Evolutionary conservation across 108 stramenopile species (phyloP), one percentile per base, ranked within the genome.

Genomic region (Cylindrotheca closterium): DNA sequence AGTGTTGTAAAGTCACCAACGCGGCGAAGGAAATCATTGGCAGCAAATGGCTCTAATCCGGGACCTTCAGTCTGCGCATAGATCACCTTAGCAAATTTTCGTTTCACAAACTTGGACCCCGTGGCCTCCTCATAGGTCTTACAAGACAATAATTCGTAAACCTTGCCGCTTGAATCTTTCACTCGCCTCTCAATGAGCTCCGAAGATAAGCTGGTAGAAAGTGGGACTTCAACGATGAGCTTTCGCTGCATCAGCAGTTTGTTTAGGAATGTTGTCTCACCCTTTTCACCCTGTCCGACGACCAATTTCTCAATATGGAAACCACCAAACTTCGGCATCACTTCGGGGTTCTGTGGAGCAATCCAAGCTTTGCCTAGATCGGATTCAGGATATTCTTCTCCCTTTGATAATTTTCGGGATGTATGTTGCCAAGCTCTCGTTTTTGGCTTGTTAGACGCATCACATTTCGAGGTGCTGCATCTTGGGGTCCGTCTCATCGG

Each of bases 1-100:
- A 62, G 28, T 12, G 60, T 29, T 0, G 19, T 5, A 51, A 62
- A 62, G 26, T 62, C 49, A 15, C 30, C 60, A 21, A 62, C n/a
- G n/a, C n/a, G n/a, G n/a, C n/a, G n/a, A n/a, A n/a, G n/a, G n/a
- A n/a, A n/a, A n/a, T n/a, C n/a, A n/a, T n/a, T n/a, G n/a, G n/a
- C n/a, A n/a, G n/a, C n/a, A n/a, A n/a, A n/a, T n/a, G n/a, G n/a
- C n/a, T n/a, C n/a, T n/a, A n/a, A n/a, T n/a, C n/a, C n/a, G n/a
- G n/a, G n/a, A n/a, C n/a, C n/a, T 10, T 42, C 37, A 10, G 37
- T 42, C 15, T 15, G 7, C 15, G 37, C 37, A 15, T 42, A 42
- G 10, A 42, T 15, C 7, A 42, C 10, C 15, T 15, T 42, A 10
- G 37, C 37, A 7, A 42, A 42, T 42, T 42, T 42, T 7, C 37